phyloP scores from a whole-genome alignment of 306 rosid species.

The cucumber (Cucumis sativus) region Cucumber_9930_V3 NC_026657.2:39632001-39632500 shows the following conservation, averaged over 20 bases:
- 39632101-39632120: neutral
- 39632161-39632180: neutral
- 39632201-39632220: neutral
- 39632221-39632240: no score
- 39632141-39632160: neutral
- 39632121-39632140: neutral
- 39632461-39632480: neutral
- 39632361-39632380: neutral
- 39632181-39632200: neutral
- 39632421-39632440: neutral
- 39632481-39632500: neutral
- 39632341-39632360: neutral
- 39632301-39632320: neutral
- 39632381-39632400: neutral
- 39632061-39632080: no score
- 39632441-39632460: neutral
- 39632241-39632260: fast-evolving
- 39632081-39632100: neutral
- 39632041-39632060: no score
- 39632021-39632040: neutral
- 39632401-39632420: neutral
- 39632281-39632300: neutral
- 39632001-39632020: neutral
- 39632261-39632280: neutral
- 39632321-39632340: neutral